Percentiles rank a stretch among this genome's conserved stretches.
Evolutionary conservation across 768 basidiomycete species (phyloP).

Genomic region (Tulasnella sp.): DNA sequence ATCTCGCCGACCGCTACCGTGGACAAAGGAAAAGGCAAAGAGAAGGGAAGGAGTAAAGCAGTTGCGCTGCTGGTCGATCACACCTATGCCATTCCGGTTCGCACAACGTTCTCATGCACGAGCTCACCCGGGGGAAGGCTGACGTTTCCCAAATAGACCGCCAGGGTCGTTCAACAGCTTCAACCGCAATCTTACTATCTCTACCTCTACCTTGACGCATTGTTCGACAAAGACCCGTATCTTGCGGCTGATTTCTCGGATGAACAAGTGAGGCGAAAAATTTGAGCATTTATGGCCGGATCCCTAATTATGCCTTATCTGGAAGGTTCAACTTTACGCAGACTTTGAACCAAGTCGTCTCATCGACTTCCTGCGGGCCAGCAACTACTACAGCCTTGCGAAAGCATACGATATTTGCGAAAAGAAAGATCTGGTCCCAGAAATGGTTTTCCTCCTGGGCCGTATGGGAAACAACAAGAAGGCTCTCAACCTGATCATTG

Average conservation of each 20-base stretch:
- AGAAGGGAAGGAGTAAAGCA: slow-evolving; percentile 29
- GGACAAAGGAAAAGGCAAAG: slow-evolving; percentile 15
- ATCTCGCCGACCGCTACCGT: slow-evolving; percentile 1
- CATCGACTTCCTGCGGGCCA: slow-evolving; percentile 85
- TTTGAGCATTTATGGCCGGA: slow-evolving; percentile 5
- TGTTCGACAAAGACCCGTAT: slow-evolving; percentile 78
- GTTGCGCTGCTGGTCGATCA: slow-evolving; percentile 85
- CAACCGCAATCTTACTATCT: slow-evolving; percentile 64
- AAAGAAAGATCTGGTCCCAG: slow-evolving; percentile 74
- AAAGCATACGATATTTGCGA: slow-evolving; percentile 81
- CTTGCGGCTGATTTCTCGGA: slow-evolving; percentile 75
- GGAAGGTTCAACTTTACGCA: slow-evolving; percentile 78
- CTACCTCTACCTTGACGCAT: slow-evolving; percentile 84
- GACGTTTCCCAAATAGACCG: slow-evolving; percentile 43
- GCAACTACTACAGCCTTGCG: slow-evolving; percentile 85
- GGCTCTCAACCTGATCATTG: slow-evolving; percentile 88
- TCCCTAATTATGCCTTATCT: not conserved
- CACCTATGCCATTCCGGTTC: slow-evolving; percentile 88
- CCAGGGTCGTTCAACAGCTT: slow-evolving; percentile 80
- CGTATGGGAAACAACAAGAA: slow-evolving; percentile 97
- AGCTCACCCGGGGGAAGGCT: not conserved
- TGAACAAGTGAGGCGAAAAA: slow-evolving; percentile 43
- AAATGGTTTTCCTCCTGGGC: slow-evolving; percentile 96
- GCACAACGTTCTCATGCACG: slow-evolving; percentile 21
- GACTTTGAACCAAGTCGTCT: slow-evolving; percentile 68